These are phyloP conservation scores for Penicillium ochrochloron DNA, from an alignment of 495 filamentous ascomycete genomes.

Conservation along the genomic window DNA sequence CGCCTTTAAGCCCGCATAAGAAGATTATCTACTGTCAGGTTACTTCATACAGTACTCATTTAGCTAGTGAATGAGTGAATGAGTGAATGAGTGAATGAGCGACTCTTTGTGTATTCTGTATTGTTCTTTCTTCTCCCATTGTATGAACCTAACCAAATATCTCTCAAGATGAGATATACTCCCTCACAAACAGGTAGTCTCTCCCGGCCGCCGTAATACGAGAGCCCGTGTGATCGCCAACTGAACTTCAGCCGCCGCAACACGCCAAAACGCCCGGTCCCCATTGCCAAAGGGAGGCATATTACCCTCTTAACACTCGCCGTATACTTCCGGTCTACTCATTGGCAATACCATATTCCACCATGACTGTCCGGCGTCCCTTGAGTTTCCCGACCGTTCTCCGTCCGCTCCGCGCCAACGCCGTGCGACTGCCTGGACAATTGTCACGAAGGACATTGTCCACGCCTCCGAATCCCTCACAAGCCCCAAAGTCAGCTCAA, in stretches of 20 bases:
- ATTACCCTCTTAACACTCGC: slow-evolving; percentile 11
- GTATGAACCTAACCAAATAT: not conserved
- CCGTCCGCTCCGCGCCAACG: slow-evolving; percentile 23
- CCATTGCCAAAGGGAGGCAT: slow-evolving; percentile 22
- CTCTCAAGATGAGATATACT: not conserved
- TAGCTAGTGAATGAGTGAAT: not conserved
- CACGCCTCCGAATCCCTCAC: slow-evolving; percentile 30
- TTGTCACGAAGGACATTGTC: slow-evolving; percentile 32
- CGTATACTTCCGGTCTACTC: slow-evolving; percentile 9
- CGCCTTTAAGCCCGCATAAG: slow-evolving; percentile 2
- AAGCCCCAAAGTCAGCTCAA: slow-evolving; percentile 18
- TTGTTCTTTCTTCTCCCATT: not conserved
- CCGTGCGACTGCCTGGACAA: slow-evolving; percentile 13
- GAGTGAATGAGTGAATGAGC: not conserved
- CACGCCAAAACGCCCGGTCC: not conserved
- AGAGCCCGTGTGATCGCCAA: slow-evolving; percentile 14
- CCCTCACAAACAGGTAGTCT: not conserved
- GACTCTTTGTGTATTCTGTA: not conserved
- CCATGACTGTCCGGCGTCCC: slow-evolving; percentile 22
- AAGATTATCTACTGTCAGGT: too few species aligned
- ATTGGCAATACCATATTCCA: not conserved
- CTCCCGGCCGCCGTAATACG: not conserved
- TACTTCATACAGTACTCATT: not conserved
- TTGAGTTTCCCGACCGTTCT: slow-evolving; percentile 20
- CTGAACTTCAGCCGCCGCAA: slow-evolving; percentile 4